phyloP scores from a whole-genome alignment of 768 basidiomycete genomes.

The Plicaturopsis crispa region DNA sequence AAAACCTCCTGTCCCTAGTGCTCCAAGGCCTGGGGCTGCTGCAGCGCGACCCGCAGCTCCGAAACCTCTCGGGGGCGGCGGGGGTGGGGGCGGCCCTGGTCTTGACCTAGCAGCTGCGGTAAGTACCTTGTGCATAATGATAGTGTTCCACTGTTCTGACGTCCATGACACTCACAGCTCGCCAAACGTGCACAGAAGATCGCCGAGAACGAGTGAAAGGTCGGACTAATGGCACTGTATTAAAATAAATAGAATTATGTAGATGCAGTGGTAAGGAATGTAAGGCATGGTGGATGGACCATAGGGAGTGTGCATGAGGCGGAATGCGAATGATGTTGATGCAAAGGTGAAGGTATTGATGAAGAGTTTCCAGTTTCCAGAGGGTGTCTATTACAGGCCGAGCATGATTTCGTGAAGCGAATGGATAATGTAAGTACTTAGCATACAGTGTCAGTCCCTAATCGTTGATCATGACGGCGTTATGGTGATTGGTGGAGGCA shows the following conservation, averaged over 20 bases:
- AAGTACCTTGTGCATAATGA: slow-evolving; percentile 22
- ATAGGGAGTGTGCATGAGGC: no score
- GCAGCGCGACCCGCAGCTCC: slow-evolving; percentile 28
- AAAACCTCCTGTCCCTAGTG: slow-evolving; percentile 58
- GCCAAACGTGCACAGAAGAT: slow-evolving; percentile 72
- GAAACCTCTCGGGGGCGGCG: slow-evolving; percentile 31
- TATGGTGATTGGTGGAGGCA: slow-evolving; percentile 35
- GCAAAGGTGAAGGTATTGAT: no score
- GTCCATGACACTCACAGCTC: slow-evolving; percentile 34
- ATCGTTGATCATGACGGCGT: slow-evolving; percentile 30
- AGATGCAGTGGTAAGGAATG: slow-evolving; percentile 13
- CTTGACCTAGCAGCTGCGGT: slow-evolving; percentile 82
- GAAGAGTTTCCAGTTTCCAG: no score
- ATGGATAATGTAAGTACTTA: no score
- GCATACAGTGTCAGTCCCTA: no score
- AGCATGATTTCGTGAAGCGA: no score
- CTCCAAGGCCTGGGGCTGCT: slow-evolving; percentile 40
- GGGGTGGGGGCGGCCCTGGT: slow-evolving; percentile 35
- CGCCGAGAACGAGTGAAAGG: slow-evolving; percentile 32
- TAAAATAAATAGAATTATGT: slow-evolving; percentile 18
- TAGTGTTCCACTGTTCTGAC: slow-evolving; percentile 2
- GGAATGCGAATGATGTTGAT: no score
- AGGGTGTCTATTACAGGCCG: no score
- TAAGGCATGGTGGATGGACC: no score
- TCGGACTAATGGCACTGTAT: slow-evolving; percentile 8